These are phyloP conservation scores for Oryza punctata DNA, from an alignment of 176 grass and related monocot genomes.

Conservation along the genomic window DNA sequence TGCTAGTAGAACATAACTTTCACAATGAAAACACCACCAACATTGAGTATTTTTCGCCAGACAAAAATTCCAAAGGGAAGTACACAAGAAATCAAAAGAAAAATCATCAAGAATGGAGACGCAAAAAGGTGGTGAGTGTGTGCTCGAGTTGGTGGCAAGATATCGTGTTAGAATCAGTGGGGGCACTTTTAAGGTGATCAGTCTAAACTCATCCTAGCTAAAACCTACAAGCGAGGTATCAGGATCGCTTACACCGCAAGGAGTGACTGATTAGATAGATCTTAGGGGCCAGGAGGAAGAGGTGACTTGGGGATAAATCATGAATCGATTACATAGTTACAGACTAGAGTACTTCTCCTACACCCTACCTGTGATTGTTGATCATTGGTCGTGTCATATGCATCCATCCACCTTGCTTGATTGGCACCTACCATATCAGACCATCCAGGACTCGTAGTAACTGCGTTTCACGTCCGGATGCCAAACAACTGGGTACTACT, in stretches of 20 bases:
- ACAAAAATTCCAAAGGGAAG: not conserved
- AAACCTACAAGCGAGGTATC: not conserved
- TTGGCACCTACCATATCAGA: constrained; percentile 23
- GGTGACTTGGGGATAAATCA: not conserved
- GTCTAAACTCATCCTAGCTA: not conserved
- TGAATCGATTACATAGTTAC: not conserved
- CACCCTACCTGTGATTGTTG: not conserved
- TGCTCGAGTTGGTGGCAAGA: constrained; percentile 24
- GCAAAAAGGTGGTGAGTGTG: not conserved
- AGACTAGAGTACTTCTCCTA: too few relatives aligned
- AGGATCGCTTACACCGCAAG: constrained; percentile 18
- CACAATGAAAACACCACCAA: not conserved
- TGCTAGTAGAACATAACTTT: not conserved
- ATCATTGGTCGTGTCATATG: not conserved
- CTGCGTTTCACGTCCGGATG: constrained; percentile 1
- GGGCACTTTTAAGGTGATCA: constrained; percentile 26
- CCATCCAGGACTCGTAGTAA: not conserved
- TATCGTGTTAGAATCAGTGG: constrained; percentile 22
- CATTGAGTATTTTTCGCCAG: not conserved
- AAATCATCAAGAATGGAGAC: not conserved
- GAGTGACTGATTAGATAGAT: constrained; percentile 2
- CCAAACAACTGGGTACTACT: not conserved
- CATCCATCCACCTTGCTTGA: not conserved
- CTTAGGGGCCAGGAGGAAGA: not conserved
- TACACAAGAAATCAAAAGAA: not conserved